phyloP scores from a whole-genome alignment of 2,329 filamentous ascomycete genomes.

The Claviceps humidiphila region DNA sequence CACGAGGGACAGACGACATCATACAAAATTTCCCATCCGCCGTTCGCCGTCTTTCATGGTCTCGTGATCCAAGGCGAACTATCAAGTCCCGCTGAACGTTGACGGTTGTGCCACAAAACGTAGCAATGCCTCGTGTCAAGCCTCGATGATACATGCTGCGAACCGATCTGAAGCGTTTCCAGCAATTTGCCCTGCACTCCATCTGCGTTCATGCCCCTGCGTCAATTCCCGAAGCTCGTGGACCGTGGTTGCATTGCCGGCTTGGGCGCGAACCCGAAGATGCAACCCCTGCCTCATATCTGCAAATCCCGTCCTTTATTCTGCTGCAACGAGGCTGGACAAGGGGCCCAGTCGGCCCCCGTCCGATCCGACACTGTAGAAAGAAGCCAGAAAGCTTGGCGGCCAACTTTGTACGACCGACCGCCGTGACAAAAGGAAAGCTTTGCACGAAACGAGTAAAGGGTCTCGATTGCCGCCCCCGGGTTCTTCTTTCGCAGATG shows the following conservation, averaged over 20 bases:
- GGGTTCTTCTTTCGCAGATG: too few species aligned
- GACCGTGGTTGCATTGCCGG: background rate
- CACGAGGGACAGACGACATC: background rate
- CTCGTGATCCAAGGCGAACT: too few species aligned
- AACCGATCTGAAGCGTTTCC: background rate
- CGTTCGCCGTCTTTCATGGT: background rate
- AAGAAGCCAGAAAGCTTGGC: too few species aligned
- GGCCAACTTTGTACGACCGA: too few species aligned
- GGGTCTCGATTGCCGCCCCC: too few species aligned
- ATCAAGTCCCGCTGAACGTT: too few species aligned
- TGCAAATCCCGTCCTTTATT: background rate
- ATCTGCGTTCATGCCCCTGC: background rate
- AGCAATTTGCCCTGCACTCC: background rate
- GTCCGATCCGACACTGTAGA: too few species aligned
- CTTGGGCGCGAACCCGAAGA: background rate
- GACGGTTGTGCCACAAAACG: too few species aligned
- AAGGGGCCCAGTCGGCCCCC: too few species aligned
- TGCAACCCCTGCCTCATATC: background rate
- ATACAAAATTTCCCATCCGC: background rate
- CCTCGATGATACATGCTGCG: background rate
- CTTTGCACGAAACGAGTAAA: too few species aligned
- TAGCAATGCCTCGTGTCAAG: too few species aligned
- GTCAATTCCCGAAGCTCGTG: background rate
- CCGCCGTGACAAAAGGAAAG: too few species aligned
- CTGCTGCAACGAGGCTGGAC: background rate